Conservation (phyloP, 371 early-diverging fungal genomes). For the Smittium mucronatum region DNA sequence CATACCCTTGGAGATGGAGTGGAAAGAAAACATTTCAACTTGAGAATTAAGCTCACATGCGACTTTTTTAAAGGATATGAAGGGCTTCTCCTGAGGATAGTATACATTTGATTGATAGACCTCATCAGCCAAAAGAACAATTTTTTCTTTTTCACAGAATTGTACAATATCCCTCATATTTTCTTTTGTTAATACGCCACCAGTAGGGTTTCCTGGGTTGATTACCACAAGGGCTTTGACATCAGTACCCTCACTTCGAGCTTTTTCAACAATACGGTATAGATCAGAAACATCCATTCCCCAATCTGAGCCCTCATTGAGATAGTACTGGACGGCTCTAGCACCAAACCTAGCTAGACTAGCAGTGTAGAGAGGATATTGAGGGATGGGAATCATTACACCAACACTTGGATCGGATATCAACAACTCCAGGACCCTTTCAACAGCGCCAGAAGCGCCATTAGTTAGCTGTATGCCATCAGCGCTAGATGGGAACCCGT, state of each 20-base stretch:
- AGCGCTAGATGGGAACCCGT: constrained; percentile 63
- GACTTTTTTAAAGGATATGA: constrained; percentile 90
- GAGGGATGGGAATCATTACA: constrained; percentile 95
- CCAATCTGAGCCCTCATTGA: constrained; percentile 79
- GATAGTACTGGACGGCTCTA: constrained; percentile 75
- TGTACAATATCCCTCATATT: constrained; percentile 77
- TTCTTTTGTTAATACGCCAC: constrained; percentile 64
- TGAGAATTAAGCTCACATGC: constrained; percentile 31
- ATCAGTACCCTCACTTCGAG: constrained; percentile 59
- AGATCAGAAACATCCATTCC: constrained; percentile 55
- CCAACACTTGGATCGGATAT: constrained; percentile 67
- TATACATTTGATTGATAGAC: constrained; percentile 96
- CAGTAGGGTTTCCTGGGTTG: constrained; percentile 98
- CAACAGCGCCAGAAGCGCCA: constrained; percentile 82
- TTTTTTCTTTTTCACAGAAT: constrained; percentile 67
- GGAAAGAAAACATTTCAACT: constrained; percentile 85
- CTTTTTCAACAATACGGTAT: constrained; percentile 42
- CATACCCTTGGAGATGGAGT: constrained; percentile 94
- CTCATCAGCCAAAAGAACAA: constrained; percentile 90
- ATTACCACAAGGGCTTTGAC: constrained; percentile 91
- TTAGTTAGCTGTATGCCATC: constrained; percentile 82
- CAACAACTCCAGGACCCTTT: constrained; percentile 67
- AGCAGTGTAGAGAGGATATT: constrained; percentile 98
- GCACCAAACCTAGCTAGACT: constrained; percentile 70
- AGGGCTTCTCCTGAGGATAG: constrained; percentile 61